A percentile compares a stretch with the other conserved stretches of the same genome.
Conservation (phyloP, 495 filamentous ascomycete genomes). For the Aspergillus bridgeri region DNA sequence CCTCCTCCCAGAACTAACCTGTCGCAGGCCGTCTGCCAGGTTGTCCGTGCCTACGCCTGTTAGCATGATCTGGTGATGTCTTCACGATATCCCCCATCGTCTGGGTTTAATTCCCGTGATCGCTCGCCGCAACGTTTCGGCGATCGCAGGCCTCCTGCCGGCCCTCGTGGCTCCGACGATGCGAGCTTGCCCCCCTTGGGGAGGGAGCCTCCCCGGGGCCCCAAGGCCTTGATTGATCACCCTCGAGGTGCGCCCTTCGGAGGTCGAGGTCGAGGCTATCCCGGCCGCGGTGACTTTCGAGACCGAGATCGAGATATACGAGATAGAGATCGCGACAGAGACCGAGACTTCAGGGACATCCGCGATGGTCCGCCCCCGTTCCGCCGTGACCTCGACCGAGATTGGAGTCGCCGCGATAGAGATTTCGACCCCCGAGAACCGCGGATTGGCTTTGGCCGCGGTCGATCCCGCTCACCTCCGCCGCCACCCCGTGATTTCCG, state of each 20-base stretch:
- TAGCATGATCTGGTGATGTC: conserved; percentile 52
- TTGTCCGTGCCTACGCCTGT: conserved; percentile 13
- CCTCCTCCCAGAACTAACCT: conserved; percentile 14
- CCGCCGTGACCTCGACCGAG: conserved; percentile 40
- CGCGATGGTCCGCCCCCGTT: conserved; percentile 32
- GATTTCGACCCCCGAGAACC: conserved; percentile 44
- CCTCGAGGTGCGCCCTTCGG: conserved; percentile 51
- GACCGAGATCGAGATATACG: conserved; percentile 54
- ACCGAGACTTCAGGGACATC: conserved; percentile 38
- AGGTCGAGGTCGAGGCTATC: conserved; percentile 46
- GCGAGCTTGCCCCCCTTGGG: conserved; percentile 33
- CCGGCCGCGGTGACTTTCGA: conserved; percentile 57
- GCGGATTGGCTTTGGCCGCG: conserved; percentile 40
- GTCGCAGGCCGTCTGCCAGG: conserved; percentile 21
- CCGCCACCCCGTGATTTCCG: conserved; percentile 49
- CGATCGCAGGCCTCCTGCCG: conserved; percentile 41
- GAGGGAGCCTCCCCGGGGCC: conserved; percentile 64
- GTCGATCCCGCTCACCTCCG: conserved; percentile 40
- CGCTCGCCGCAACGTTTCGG: conserved; percentile 46
- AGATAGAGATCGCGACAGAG: conserved; percentile 42
- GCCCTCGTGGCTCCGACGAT: conserved; percentile 42
- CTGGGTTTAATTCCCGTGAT: conserved; percentile 49
- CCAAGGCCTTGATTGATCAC: conserved; percentile 64
- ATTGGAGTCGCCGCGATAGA: conserved; percentile 34
- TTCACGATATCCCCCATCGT: conserved; percentile 43